These are phyloP conservation scores for Paraurostyla sp. DNA, from an alignment of 73 alveolate genomes.

Conservation along the genomic window DNA sequence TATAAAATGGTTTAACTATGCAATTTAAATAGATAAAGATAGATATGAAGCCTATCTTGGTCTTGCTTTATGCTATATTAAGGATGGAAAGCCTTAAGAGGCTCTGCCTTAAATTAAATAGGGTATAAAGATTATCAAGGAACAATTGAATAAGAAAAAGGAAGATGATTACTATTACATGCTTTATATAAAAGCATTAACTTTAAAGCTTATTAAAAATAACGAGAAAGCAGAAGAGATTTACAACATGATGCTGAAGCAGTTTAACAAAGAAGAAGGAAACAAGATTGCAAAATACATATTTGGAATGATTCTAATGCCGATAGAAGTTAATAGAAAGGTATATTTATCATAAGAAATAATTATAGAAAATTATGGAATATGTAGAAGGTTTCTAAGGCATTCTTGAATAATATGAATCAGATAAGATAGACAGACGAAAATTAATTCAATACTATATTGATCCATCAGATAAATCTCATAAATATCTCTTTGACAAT, in stretches of 20 bases:
- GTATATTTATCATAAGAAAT: background rate
- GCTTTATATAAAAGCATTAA: constrained; percentile 39
- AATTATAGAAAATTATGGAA: constrained; percentile 58
- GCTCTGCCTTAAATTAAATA: background rate
- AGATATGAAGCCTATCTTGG: constrained; percentile 28
- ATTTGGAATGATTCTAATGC: constrained; percentile 72
- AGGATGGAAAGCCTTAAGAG: constrained; percentile 13
- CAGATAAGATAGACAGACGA: constrained; percentile 26
- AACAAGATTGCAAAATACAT: constrained; percentile 56
- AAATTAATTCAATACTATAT: constrained; percentile 4
- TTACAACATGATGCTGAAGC: background rate
- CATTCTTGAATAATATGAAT: constrained; percentile 58
- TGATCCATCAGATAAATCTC: constrained; percentile 10
- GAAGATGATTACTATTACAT: background rate
- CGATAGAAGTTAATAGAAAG: constrained; percentile 68
- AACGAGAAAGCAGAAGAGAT: constrained; percentile 45
- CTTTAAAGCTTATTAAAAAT: constrained; percentile 6
- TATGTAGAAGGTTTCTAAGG: constrained; percentile 71
- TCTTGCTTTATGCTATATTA: background rate
- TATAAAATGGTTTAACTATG: constrained; percentile 21
- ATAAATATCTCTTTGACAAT: constrained; percentile 36
- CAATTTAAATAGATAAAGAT: background rate
- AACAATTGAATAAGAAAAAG: background rate
- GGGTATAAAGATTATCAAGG: background rate
- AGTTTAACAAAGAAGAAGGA: constrained; percentile 55